Evolutionary conservation across 2,329 filamentous ascomycete genomes (phyloP), one percentile per base, ranked within the genome.

Genomic region (Ceratocystis lukuohia): DNA sequence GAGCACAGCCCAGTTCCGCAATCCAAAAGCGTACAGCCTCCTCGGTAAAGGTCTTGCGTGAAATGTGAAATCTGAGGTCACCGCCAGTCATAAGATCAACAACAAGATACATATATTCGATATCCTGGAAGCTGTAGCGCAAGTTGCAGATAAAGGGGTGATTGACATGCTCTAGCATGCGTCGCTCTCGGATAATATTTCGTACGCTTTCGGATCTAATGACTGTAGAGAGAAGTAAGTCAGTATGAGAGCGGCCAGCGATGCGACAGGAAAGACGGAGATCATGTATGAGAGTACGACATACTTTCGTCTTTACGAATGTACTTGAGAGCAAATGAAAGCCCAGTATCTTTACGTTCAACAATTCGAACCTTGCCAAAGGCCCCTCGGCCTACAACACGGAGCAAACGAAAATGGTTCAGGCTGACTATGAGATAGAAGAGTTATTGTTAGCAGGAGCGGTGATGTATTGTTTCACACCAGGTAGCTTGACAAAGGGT

Each of bases 361-460:
- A 99, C 94, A 71, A 99, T 99, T 73, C 94, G 88, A 69, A 99
- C 94, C 78, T 99, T 99, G 73, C 94, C 94, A 80, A 99, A 99
- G 67, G 94, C 94, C 73, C 94, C 94, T 76, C 96, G 95, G 70
- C 94, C 94, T 71, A 99, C 94, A 70, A 99, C 94, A 74, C 94
- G 88, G 70, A 97, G 80, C 66, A 99, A 82, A 71, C 93, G 89
- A 77, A 99, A 99, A 77, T 99, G 94, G 74, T 96, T 96, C 72
- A 99, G 86, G 76, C 93, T 97, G 72, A 96, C 94, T 96, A 17
- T 8, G 7, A 59, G 12, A 59, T 30, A 20, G 12, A 72, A 56
- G 62, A 67, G 41, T 44, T 28, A 48, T 61, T 20, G 25, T 37
- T 45, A 62, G 53, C 8, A 37, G 17, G 22, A 41, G 37, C 37